phyloP scores from a whole-genome alignment of 2,329 filamentous ascomycete species.

The Thelonectria rubi region DNA sequence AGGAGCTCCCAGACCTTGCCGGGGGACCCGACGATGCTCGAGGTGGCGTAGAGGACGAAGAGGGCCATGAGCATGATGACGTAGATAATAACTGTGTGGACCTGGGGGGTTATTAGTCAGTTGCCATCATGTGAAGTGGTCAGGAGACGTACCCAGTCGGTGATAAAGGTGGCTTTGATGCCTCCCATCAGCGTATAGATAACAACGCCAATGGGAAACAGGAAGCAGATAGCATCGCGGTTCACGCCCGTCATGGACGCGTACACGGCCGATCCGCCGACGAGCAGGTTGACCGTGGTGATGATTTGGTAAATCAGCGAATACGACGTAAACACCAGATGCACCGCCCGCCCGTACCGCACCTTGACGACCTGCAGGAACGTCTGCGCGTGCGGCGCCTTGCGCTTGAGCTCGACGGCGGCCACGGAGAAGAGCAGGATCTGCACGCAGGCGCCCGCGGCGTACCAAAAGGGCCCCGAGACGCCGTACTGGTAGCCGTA shows the following conservation, averaged over 20 bases:
- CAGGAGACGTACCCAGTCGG: conserved; percentile 16
- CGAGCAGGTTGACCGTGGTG: conserved; percentile 22
- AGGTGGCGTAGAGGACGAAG: conserved; percentile 22
- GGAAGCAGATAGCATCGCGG: conserved; percentile 24
- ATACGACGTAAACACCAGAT: conserved; percentile 18
- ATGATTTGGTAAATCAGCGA: conserved; percentile 23
- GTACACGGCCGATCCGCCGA: conserved; percentile 23
- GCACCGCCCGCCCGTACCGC: conserved; percentile 16
- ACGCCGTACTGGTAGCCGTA: conserved; percentile 20
- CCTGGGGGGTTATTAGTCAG: neutral
- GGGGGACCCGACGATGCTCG: conserved; percentile 10
- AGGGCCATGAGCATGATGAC: conserved; percentile 21
- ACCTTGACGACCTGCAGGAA: conserved; percentile 19
- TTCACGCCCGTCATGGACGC: conserved; percentile 24
- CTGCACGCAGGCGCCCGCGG: conserved; percentile 20
- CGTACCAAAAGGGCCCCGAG: conserved; percentile 22
- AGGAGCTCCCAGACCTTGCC: conserved; percentile 21
- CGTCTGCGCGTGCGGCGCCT: conserved; percentile 20
- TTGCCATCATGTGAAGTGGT: neutral
- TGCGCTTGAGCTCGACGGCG: conserved; percentile 20
- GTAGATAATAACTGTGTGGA: conserved; percentile 21
- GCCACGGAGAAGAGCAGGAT: conserved; percentile 20
- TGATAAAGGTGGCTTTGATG: conserved; percentile 23
- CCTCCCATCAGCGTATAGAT: conserved; percentile 24
- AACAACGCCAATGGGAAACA: conserved; percentile 21